Conservation (phyloP, 2,329 filamentous ascomycete species). For the Stromatinia cepivora region DNA sequence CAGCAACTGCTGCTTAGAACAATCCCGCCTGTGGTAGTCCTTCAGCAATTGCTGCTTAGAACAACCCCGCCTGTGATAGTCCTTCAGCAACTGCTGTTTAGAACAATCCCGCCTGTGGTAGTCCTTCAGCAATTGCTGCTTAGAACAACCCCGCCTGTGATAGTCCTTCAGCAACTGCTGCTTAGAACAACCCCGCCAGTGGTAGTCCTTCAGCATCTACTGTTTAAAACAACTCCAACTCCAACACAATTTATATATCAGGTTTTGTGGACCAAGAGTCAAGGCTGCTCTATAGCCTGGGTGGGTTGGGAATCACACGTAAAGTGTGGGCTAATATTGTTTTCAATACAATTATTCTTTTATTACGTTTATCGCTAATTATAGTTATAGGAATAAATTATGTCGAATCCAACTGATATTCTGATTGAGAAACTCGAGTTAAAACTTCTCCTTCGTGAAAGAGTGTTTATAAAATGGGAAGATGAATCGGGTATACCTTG, state of each 20-base stretch:
- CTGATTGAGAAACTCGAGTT: background rate
- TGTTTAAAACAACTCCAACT: background rate
- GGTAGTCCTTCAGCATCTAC: background rate
- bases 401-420: background rate
- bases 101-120: background rate
- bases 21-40: no score
- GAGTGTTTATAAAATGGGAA: constrained; percentile 13
- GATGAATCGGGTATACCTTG: constrained; percentile 3
- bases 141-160: no score
- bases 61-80: no score
- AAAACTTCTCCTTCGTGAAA: background rate
- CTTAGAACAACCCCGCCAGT: no score
- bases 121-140: background rate
- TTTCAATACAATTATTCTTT: background rate
- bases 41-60: no score
- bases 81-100: no score
- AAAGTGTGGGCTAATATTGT: constrained; percentile 1
- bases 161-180: no score
- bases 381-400: background rate
- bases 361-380: background rate
- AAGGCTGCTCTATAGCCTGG: constrained; percentile 20
- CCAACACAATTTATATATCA: background rate
- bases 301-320: constrained; percentile 17
- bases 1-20: no score
- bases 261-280: background rate